phyloP scores from a whole-genome alignment of 768 basidiomycete genomes.

The Pleurotus platypus region DNA sequence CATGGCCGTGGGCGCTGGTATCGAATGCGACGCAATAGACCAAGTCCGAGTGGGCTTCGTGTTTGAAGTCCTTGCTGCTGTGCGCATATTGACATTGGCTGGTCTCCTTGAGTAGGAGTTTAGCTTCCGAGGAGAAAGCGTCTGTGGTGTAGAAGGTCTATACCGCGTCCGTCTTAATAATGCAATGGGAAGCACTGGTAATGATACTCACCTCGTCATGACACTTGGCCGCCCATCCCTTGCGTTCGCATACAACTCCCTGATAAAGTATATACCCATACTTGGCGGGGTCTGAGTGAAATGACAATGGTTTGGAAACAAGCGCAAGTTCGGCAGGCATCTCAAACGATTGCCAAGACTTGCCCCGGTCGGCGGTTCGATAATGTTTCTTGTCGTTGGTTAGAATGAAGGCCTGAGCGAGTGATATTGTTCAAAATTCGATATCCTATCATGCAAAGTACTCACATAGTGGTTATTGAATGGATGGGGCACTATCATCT shows the following conservation, averaged over 20 bases:
- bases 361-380: constrained; percentile 84
- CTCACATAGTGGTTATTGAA: constrained; percentile 73
- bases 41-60: constrained; percentile 67
- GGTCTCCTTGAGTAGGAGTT: constrained; percentile 65
- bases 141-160: constrained; percentile 90
- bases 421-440: neutral
- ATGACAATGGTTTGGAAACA: constrained; percentile 68
- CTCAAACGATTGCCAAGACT: constrained; percentile 81
- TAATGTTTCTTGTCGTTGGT: constrained; percentile 77
- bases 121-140: constrained; percentile 62
- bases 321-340: constrained; percentile 59
- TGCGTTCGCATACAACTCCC: constrained; percentile 57
- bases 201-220: constrained; percentile 61
- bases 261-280: constrained; percentile 78
- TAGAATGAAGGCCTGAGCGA: constrained; percentile 77
- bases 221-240: constrained; percentile 56
- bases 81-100: constrained; percentile 87
- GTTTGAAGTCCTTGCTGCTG: constrained; percentile 78
- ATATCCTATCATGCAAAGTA: neutral
- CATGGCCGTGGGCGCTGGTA: constrained; percentile 36
- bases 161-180: constrained; percentile 9
- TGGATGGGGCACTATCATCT: constrained; percentile 84
- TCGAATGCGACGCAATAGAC: constrained; percentile 93
- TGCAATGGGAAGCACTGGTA: constrained; percentile 1
- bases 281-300: constrained; percentile 76